Evolutionary conservation across 305 asterid species (phyloP), one percentile per base, ranked within the genome.

Genomic region (Solanum chacoense): DNA sequence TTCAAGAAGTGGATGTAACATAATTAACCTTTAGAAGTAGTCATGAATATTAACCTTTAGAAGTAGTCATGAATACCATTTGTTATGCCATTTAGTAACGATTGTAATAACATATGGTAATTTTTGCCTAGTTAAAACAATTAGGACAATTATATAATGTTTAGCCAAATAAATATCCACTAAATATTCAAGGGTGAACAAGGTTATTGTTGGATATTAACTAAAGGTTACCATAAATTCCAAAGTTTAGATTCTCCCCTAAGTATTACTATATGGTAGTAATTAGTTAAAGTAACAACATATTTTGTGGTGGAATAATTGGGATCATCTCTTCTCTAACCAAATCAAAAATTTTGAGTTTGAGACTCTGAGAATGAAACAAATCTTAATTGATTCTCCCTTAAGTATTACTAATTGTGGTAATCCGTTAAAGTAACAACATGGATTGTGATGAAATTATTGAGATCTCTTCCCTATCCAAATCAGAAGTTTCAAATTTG

Each of bases 381-480:
- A 59, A 59, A 59, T 8, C 26, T 0, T 59, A 59, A 55, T 55
- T 55, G n/a, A 55, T 55, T 55, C 65, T 18, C 65, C 59, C 59
- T 0, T 5, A 45, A 0, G 59, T 45, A 45, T 45, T 45, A 45
- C 69, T 59, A 1, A 59, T 59, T 8, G 24, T 20, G 7, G 11
- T 59, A 55, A 6, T 14, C 0, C 6, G 22, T 1, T 38, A 36
- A 40, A 45, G 20, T 13, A 42, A 5, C n/a, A 20, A 18, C 11
- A 20, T 59, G 7, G 2, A 65, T n/a, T n/a, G 29, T n/a, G 29
- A 3, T 65, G 14, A 9, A 22, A n/a, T n/a, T 1, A 65, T 8
- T 63, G 13, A 20, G 0, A 22, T 22, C 13, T 22, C 1, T 8
- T 1, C 6, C 1, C 0, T 50, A 0, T 2, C 0, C 4, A 50